These are phyloP conservation scores for Lodderomyces oxycetoniae DNA, from an alignment of 1,139 yeast genomes.

Conservation along the genomic window DNA sequence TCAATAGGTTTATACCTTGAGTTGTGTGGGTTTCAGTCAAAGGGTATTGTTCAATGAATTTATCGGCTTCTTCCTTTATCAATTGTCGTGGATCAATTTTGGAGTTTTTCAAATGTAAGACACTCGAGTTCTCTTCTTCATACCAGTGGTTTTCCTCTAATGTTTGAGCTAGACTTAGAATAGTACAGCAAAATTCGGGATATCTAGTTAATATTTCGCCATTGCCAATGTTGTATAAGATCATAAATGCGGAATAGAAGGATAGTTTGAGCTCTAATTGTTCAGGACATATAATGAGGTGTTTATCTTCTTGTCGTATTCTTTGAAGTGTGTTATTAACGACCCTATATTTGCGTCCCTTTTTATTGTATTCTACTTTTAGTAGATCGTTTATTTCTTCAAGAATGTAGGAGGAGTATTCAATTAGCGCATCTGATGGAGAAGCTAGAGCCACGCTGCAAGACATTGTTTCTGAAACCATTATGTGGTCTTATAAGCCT, in stretches of 20 bases:
- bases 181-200: constrained; percentile 45
- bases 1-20: constrained; percentile 41
- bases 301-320: constrained; percentile 49
- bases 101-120: constrained; percentile 33
- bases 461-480: too few relatives aligned
- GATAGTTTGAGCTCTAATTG: constrained; percentile 33
- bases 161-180: constrained; percentile 48
- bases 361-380: constrained; percentile 42
- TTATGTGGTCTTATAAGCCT: too few relatives aligned
- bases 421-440: constrained; percentile 26
- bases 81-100: constrained; percentile 26
- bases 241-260: constrained; percentile 40
- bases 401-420: constrained; percentile 25
- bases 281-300: constrained; percentile 40
- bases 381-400: constrained; percentile 27
- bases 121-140: constrained; percentile 44
- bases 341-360: constrained; percentile 50
- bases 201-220: constrained; percentile 30
- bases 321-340: constrained; percentile 48
- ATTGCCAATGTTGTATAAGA: constrained; percentile 33
- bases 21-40: constrained; percentile 30
- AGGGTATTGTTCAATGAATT: constrained; percentile 11
- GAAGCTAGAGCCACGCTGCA: constrained; percentile 4
- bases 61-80: constrained; percentile 16
- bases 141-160: constrained; percentile 49